Percentiles rank a stretch among this genome's conserved stretches.
Evolutionary conservation across 176 grass and related monocot species (phyloP).

Genomic region (Carex parvula): DNA sequence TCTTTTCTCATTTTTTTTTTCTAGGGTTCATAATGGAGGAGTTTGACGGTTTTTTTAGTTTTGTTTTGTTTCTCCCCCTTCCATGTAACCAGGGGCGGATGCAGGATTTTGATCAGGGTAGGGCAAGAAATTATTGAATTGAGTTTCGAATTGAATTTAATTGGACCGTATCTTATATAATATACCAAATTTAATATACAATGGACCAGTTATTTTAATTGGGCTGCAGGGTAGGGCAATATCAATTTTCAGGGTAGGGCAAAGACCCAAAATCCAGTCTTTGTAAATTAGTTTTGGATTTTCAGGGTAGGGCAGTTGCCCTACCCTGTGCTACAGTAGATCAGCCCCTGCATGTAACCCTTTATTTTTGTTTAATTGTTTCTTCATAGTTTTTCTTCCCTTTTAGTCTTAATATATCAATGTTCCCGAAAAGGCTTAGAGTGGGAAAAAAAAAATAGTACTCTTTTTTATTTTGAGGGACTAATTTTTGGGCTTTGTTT

Average conservation of each 20-base stretch:
- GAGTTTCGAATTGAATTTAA: no score
- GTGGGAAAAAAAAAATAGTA: constrained; percentile 23
- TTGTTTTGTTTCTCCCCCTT: constrained; percentile 25
- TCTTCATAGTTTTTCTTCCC: constrained; percentile 16
- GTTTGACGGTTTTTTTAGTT: constrained; percentile 28
- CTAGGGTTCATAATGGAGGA: constrained; percentile 3
- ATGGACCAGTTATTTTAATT: no score
- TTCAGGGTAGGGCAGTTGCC: no score
- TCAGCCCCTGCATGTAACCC: constrained; percentile 16
- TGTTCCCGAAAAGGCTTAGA: constrained; percentile 14
- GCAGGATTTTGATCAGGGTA: no score
- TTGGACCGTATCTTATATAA: no score
- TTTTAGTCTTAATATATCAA: constrained; percentile 8
- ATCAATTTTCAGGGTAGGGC: no score
- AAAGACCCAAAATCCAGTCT: no score
- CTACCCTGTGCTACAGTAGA: no score
- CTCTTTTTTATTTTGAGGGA: constrained; percentile 24
- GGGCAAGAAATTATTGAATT: no score
- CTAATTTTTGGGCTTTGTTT: constrained; percentile 23
- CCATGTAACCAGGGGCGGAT: constrained; percentile 11
- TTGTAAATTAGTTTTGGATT: no score
- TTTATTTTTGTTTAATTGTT: neutral
- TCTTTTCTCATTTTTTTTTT: constrained; percentile 11
- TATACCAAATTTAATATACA: no score
- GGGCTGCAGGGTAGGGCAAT: no score